Evolutionary conservation across 345 rosid species (phyloP).

Genomic region (Brassica juncea): DNA sequence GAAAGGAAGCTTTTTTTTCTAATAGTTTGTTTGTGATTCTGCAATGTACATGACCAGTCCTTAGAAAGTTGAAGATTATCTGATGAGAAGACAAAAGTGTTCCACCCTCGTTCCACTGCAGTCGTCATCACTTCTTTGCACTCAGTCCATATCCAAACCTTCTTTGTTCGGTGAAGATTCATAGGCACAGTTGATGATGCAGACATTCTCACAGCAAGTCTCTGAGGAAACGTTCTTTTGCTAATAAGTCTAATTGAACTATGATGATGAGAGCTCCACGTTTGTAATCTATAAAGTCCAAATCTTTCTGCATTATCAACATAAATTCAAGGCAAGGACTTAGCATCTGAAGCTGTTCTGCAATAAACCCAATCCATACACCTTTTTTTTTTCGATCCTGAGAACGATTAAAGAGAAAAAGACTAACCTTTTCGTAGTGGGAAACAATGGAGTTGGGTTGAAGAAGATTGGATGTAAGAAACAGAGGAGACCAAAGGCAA

Average conservation of each 20-base stretch:
- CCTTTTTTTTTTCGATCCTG: neutral
- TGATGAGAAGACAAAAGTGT: slow-evolving; percentile 65
- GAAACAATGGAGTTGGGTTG: slow-evolving; percentile 14
- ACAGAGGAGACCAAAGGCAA: slow-evolving; percentile 34
- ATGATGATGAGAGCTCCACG: slow-evolving; percentile 22
- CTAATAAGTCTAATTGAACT: neutral
- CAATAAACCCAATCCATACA: neutral
- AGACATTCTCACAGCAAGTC: slow-evolving; percentile 25
- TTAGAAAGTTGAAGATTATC: slow-evolving; percentile 51
- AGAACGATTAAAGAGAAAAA: neutral
- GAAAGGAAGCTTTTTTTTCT: neutral
- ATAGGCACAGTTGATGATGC: slow-evolving; percentile 33
- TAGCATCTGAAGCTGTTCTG: neutral
- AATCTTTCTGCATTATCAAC: slow-evolving; percentile 31
- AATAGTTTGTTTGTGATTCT: neutral
- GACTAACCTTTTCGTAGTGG: slow-evolving; percentile 23
- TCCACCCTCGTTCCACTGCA: slow-evolving; percentile 94
- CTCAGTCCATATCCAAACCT: slow-evolving; percentile 83
- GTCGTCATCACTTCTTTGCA: slow-evolving; percentile 72
- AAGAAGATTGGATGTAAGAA: slow-evolving; percentile 20
- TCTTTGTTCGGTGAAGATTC: slow-evolving; percentile 50
- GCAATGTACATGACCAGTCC: slow-evolving; percentile 73
- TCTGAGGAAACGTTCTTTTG: slow-evolving; percentile 4
- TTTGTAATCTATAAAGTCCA: slow-evolving; percentile 19
- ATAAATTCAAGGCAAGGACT: slow-evolving; percentile 9